These are phyloP conservation scores for Alternaria solani DNA, from an alignment of 2,329 filamentous ascomycete genomes.

Conservation along the genomic window DNA sequence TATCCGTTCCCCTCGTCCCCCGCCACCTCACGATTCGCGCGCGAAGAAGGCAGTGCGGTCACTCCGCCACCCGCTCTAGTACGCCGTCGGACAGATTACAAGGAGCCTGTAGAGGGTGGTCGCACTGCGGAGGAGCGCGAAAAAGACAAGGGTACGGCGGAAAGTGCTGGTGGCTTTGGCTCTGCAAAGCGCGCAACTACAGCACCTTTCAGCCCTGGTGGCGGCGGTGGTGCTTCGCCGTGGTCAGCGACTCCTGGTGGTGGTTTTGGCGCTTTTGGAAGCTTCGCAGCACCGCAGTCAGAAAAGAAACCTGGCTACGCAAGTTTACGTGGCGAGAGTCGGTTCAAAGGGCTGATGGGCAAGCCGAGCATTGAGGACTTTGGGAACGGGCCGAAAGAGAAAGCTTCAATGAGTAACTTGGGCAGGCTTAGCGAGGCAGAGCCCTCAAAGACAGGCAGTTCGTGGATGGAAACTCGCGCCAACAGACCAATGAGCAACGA, in stretches of 20 bases:
- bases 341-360: slow-evolving; percentile 83
- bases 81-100: slow-evolving; percentile 69
- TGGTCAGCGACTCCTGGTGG: slow-evolving; percentile 69
- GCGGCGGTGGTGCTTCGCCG: slow-evolving; percentile 60
- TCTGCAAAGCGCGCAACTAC: slow-evolving; percentile 65
- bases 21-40: slow-evolving; percentile 65
- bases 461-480: slow-evolving; percentile 60
- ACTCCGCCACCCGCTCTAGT: slow-evolving; percentile 68
- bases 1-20: slow-evolving; percentile 68
- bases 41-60: slow-evolving; percentile 69
- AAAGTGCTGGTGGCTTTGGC: slow-evolving; percentile 58
- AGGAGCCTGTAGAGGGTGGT: slow-evolving; percentile 57
- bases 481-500: slow-evolving; percentile 65
- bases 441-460: slow-evolving; percentile 56
- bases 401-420: slow-evolving; percentile 61
- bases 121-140: slow-evolving; percentile 60
- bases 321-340: slow-evolving; percentile 76
- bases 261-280: slow-evolving; percentile 84
- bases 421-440: slow-evolving; percentile 63
- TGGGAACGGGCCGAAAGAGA: slow-evolving; percentile 61
- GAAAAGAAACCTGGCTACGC: slow-evolving; percentile 78
- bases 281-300: slow-evolving; percentile 68
- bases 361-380: slow-evolving; percentile 78
- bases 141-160: slow-evolving; percentile 55
- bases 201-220: slow-evolving; percentile 59